Percentiles rank a stretch among this genome's conserved stretches.
These are phyloP conservation scores for Coelastrella sp. DNA, from an alignment of 139 green algal species.

Conservation along the genomic window DNA sequence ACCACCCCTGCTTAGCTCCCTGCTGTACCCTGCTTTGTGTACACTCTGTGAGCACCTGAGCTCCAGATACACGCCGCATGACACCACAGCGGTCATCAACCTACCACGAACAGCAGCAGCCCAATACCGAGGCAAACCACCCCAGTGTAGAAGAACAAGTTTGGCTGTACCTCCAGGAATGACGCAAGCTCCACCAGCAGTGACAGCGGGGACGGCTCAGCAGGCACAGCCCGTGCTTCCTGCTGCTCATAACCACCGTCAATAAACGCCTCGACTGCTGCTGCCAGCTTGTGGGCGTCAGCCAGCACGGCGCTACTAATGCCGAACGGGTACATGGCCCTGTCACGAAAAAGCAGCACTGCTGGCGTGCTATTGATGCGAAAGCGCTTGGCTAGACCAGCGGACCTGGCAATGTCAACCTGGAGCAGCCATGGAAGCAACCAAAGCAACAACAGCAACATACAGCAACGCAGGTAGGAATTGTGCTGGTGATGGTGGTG, in stretches of 20 bases:
- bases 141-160: background rate
- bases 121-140: constrained; percentile 4
- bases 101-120: background rate
- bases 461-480: background rate
- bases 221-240: constrained; percentile 2
- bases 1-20: no score
- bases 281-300: constrained; percentile 20
- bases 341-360: constrained; percentile 47
- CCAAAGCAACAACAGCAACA: background rate
- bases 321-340: constrained; percentile 1
- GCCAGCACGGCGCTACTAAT: background rate
- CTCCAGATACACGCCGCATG: no score
- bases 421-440: background rate
- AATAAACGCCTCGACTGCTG: constrained; percentile 5
- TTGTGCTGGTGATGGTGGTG: background rate
- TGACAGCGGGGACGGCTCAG: background rate
- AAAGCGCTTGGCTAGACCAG: constrained; percentile 26
- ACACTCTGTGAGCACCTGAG: background rate
- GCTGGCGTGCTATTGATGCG: constrained; percentile 21
- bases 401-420: constrained; percentile 48
- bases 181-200: background rate
- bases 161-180: constrained; percentile 10
- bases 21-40: no score
- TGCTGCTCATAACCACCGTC: constrained; percentile 31
- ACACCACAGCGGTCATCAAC: no score